Base-by-base conservation (phyloP, 495 filamentous ascomycete species). In the Trypethelium eluteriae region DNA sequence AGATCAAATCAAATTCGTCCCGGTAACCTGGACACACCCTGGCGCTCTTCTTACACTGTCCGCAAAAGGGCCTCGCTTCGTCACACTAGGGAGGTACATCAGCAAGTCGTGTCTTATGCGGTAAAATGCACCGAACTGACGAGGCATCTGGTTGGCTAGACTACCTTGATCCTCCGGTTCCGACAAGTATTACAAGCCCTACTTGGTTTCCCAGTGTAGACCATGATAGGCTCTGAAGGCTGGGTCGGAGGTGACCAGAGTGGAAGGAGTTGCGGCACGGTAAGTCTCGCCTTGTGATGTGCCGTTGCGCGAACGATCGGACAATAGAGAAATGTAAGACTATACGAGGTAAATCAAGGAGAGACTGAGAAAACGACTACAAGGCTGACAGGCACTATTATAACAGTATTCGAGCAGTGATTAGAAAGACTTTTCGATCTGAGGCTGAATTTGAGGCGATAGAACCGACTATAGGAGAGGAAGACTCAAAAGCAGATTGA, bases 1-100 rank as follows among this genome's bases (percentile, higher is more conserved):
- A 74, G 18, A 74, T 70, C 9, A 76, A 66, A 65, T 76, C 74
- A 65, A 76, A 76, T 63, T 74, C 74, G 47, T 76, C 71, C 66
- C 62, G 70, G 63, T 74, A 74, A 11, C 74, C 74, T 10, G 74
- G 74, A 57, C 74, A 76, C 36, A 18, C 56, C 3, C 73, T 71
- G n/a, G 70, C 67, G 25, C 68, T 62, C 64, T 71, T 72, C 56
- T 66, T 66, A 62, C 74, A 76, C 65, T 72, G 73, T 36, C 62
- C 68, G 63, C 74, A 76, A 38, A 57, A 69, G 62, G 74, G 74
- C 12, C 73, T 70, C 47, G 62, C 68, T 62, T 74, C 73, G 64
- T 75, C 74, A 63, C 74, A 76, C 74, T 76, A 36, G 34, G 18
- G 53, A 59, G 53, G 53, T 6, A 36, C 53, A 36, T 59, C 32